Percentiles rank a stretch among this genome's conserved stretches.
phyloP scores from a whole-genome alignment of 352 stramenopile species.

The Aphanomyces invadans region DNA sequence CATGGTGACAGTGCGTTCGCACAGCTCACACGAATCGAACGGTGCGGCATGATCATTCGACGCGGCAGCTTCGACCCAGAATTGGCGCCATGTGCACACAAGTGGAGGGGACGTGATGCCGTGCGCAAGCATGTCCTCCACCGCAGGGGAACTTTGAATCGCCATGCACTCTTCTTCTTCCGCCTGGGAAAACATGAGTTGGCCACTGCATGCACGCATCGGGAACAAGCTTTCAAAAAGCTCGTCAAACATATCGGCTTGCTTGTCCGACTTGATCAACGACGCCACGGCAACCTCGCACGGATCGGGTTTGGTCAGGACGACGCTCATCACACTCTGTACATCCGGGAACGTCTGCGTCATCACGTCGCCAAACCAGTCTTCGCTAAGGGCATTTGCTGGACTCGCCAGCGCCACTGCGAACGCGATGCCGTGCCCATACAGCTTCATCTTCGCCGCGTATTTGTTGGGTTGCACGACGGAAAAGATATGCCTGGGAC shows the following conservation, averaged over 20 bases:
- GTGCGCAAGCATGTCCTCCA: slow-evolving; percentile 16
- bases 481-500: slow-evolving; percentile 18
- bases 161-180: slow-evolving; percentile 21
- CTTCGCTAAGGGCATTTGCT: neutral
- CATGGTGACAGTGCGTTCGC: slow-evolving; percentile 16
- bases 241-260: neutral
- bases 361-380: slow-evolving; percentile 10
- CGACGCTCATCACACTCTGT: slow-evolving; percentile 7
- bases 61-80: slow-evolving; percentile 20
- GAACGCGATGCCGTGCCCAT: neutral
- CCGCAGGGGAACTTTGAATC: slow-evolving; percentile 16
- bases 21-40: slow-evolving; percentile 22
- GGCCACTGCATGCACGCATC: slow-evolving; percentile 5
- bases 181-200: slow-evolving; percentile 8
- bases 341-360: slow-evolving; percentile 10
- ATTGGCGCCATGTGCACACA: slow-evolving; percentile 22
- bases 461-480: neutral
- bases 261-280: neutral
- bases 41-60: neutral
- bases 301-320: slow-evolving; percentile 3
- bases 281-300: slow-evolving; percentile 5
- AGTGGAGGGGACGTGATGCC: slow-evolving; percentile 1
- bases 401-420: neutral
- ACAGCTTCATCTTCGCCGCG: neutral
- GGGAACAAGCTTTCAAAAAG: slow-evolving; percentile 11